Percentiles rank a stretch among this genome's conserved stretches.
Conservation (phyloP, 2,329 filamentous ascomycete species). For the Lachnellula subtilissima region DNA sequence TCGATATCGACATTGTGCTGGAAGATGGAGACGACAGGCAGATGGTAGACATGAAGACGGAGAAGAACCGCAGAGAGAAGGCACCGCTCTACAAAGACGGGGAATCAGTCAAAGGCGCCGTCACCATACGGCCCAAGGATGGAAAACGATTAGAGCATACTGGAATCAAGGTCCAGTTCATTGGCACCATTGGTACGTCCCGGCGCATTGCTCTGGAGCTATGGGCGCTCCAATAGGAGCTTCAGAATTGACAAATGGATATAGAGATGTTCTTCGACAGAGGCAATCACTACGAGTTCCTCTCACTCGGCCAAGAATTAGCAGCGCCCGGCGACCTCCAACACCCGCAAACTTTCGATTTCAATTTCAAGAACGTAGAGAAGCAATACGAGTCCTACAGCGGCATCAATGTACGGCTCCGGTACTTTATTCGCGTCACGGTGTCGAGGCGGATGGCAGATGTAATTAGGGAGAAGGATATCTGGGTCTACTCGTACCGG, state of each 20-base stretch:
- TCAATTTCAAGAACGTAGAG: conserved; percentile 99
- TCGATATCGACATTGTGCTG: conserved; percentile 98
- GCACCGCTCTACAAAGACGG: conserved; percentile 96
- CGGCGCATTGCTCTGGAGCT: conserved; percentile 3
- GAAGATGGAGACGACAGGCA: conserved; percentile 90
- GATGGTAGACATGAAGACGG: conserved; percentile 96
- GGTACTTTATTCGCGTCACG: conserved; percentile 96
- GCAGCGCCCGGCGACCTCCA: conserved; percentile 96
- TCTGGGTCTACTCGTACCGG: conserved; percentile 98
- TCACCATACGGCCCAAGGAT: conserved; percentile 94
- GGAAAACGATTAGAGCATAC: conserved; percentile 97
- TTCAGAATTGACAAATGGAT: conserved; percentile 10
- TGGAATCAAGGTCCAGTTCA: conserved; percentile 99
- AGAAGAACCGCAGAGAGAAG: conserved; percentile 96
- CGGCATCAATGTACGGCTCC: conserved; percentile 98
- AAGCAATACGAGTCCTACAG: conserved; percentile 99
- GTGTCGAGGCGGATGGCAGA: conserved; percentile 96
- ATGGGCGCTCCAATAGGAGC: background rate
- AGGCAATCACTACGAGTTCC: conserved; percentile 98
- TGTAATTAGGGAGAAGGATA: conserved; percentile 96
- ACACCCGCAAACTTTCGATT: conserved; percentile 96
- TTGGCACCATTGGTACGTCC: conserved; percentile 83
- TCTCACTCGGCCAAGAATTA: conserved; percentile 93
- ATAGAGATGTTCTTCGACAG: conserved; percentile 99
- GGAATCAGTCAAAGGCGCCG: conserved; percentile 93